Evolutionary conservation across 2,329 filamentous ascomycete genomes (phyloP).

Genomic region (Cladophialophora immunda): DNA sequence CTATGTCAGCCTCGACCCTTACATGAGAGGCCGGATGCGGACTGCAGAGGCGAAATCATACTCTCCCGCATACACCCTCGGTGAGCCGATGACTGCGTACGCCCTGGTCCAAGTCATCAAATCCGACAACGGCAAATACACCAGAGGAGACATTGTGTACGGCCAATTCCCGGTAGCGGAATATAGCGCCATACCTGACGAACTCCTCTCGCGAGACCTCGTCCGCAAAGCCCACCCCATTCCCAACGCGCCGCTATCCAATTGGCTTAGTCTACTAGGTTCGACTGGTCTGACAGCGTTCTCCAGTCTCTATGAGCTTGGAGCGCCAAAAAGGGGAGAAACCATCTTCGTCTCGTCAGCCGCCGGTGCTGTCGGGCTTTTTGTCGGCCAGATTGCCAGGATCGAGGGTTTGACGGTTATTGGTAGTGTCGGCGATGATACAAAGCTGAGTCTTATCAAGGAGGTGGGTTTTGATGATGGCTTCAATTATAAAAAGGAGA

Average conservation of each 20-base stretch:
- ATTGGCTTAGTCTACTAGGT: conserved; percentile 74
- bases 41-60: background rate
- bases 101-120: background rate
- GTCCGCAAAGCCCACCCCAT: background rate
- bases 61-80: background rate
- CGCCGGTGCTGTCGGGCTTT: conserved; percentile 79
- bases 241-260: conserved; percentile 36
- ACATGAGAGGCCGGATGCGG: conserved; percentile 4
- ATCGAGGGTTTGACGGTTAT: conserved; percentile 79
- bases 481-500: conserved; percentile 89
- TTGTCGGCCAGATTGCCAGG: conserved; percentile 87
- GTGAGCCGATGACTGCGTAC: background rate
- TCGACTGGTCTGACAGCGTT: conserved; percentile 82
- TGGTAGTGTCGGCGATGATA: conserved; percentile 82
- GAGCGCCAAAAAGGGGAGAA: conserved; percentile 76
- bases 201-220: background rate
- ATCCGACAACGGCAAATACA: background rate
- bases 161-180: background rate
- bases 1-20: background rate
- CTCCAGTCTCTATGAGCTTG: conserved; percentile 76
- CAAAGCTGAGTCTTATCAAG: conserved; percentile 76
- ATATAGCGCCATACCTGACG: background rate
- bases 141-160: background rate
- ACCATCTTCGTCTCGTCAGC: conserved; percentile 84
- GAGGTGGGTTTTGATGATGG: conserved; percentile 75